Evolutionary conservation across 352 stramenopile species (phyloP).

Genomic region (Peronospora belbahrii): DNA sequence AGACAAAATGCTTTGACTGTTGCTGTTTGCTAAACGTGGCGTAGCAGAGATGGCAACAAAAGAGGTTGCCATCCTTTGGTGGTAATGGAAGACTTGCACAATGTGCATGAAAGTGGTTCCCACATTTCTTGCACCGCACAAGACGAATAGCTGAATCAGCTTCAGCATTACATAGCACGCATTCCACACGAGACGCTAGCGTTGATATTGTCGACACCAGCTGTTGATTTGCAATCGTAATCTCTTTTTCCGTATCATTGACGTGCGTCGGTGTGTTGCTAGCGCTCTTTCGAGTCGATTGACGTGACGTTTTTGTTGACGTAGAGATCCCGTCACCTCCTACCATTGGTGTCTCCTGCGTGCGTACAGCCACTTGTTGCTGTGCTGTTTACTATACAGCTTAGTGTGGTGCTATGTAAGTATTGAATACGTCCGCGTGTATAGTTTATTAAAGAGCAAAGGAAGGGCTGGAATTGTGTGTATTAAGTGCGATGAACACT

Average conservation of each 20-base stretch:
- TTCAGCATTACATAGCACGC: slow-evolving; percentile 24
- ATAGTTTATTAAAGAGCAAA: too few species aligned
- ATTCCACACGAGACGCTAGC: slow-evolving; percentile 2
- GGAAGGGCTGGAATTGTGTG: too few species aligned
- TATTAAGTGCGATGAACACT: too few species aligned
- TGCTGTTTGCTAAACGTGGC: slow-evolving; percentile 34
- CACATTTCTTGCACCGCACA: slow-evolving; percentile 50
- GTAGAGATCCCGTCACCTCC: not conserved
- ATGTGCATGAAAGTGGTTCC: slow-evolving; percentile 45
- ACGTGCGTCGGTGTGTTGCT: slow-evolving; percentile 5
- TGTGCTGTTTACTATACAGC: slow-evolving; percentile 10
- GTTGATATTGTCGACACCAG: not conserved
- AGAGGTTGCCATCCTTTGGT: slow-evolving; percentile 56
- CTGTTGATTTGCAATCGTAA: slow-evolving; percentile 1
- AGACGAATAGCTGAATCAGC: slow-evolving; percentile 24
- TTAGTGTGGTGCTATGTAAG: too few species aligned
- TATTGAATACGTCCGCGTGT: too few species aligned
- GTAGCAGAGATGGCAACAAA: slow-evolving; percentile 63
- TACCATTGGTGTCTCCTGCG: slow-evolving; percentile 5
- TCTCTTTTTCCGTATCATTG: slow-evolving; percentile 1
- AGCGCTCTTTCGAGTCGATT: slow-evolving; percentile 4
- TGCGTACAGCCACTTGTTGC: slow-evolving; percentile 11
- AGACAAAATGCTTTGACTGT: slow-evolving; percentile 10
- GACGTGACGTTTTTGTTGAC: not conserved
- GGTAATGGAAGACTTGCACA: slow-evolving; percentile 58